These are phyloP conservation scores for Tylopilus balloui DNA, from an alignment of 768 basidiomycete species.

Conservation along the genomic window DNA sequence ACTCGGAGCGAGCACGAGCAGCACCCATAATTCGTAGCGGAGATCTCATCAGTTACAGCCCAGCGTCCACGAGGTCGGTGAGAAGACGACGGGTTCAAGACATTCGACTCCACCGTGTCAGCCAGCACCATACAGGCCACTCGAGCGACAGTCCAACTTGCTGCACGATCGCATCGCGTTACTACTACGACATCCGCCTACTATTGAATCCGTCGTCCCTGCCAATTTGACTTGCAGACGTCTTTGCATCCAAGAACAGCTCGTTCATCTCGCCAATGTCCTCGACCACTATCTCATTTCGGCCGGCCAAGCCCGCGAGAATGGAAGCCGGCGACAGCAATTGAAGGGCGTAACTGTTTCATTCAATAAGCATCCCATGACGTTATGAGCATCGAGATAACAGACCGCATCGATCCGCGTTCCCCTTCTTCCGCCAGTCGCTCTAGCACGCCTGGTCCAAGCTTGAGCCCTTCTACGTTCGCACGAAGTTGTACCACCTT, in stretches of 20 bases:
- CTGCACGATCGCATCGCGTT: no score
- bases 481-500: conserved; percentile 85
- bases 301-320: conserved; percentile 71
- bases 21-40: background rate
- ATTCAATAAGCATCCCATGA: conserved; percentile 7
- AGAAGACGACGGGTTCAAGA: conserved; percentile 9
- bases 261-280: conserved; percentile 94
- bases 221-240: conserved; percentile 54
- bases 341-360: conserved; percentile 79
- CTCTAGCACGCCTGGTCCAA: conserved; percentile 73
- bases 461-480: conserved; percentile 77
- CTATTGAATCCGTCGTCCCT: conserved; percentile 36
- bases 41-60: conserved; percentile 6
- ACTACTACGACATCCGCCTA: conserved; percentile 28
- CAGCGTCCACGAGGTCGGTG: conserved; percentile 5
- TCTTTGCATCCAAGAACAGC: conserved; percentile 93
- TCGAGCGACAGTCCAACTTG: no score
- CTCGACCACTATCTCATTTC: conserved; percentile 76
- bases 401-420: conserved; percentile 72
- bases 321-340: conserved; percentile 89
- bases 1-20: background rate
- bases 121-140: background rate
- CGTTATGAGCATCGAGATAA: conserved; percentile 9
- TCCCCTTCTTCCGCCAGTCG: conserved; percentile 79
- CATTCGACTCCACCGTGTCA: conserved; percentile 4